These are phyloP conservation scores for Myriosclerotinia curreyana DNA, from an alignment of 2,329 filamentous ascomycete species.

Conservation along the genomic window DNA sequence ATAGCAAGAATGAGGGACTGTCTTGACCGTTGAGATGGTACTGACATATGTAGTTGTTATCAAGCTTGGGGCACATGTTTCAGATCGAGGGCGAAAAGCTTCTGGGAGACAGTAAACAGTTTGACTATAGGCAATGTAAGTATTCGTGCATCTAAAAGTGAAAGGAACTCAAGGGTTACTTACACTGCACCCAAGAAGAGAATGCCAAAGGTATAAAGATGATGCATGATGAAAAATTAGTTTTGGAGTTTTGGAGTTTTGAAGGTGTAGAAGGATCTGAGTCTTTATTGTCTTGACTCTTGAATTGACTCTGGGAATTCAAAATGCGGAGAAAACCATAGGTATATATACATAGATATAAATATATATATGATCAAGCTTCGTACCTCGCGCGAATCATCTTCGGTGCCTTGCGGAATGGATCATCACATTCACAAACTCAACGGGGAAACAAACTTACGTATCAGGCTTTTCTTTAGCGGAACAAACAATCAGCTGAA, in stretches of 20 bases:
- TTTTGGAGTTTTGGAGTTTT: not conserved
- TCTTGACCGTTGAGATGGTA: slow-evolving; percentile 25
- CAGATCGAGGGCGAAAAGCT: slow-evolving; percentile 6
- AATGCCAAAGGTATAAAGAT: slow-evolving; percentile 1
- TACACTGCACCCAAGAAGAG: slow-evolving; percentile 13
- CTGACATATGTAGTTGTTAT: slow-evolving; percentile 26
- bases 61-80: slow-evolving; percentile 22
- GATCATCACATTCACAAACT: slow-evolving; percentile 11
- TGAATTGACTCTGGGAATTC: not conserved
- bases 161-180: not conserved
- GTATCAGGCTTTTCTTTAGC: not conserved
- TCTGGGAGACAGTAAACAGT: slow-evolving; percentile 12
- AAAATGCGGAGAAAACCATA: not conserved
- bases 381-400: slow-evolving; percentile 15
- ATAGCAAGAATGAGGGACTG: slow-evolving; percentile 33
- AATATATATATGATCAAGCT: slow-evolving; percentile 2
- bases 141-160: not conserved
- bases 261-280: not conserved
- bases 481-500: slow-evolving; percentile 1
- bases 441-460: not conserved
- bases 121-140: slow-evolving; percentile 5
- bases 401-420: slow-evolving; percentile 11
- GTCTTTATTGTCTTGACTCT: not conserved
- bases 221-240: slow-evolving; percentile 11
- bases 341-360: not conserved